These are phyloP conservation scores for Aspergillus haitiensis DNA, from an alignment of 495 filamentous ascomycete genomes.

Conservation along the genomic window DNA sequence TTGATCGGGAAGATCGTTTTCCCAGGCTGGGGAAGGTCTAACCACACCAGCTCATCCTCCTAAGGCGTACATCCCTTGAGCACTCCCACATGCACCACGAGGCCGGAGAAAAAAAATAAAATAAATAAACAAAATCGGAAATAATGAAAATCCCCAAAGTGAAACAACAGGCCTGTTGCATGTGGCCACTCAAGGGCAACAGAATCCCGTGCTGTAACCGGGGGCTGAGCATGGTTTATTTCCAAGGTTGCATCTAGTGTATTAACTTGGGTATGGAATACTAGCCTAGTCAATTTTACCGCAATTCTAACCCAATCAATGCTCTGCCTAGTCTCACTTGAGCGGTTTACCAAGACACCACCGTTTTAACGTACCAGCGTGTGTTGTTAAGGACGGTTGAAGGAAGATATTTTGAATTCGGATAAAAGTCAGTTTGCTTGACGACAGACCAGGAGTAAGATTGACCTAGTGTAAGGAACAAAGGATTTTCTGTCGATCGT, in stretches of 20 bases:
- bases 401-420: not conserved
- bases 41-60: not conserved
- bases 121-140: not conserved
- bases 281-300: not conserved
- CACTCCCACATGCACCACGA: conserved; percentile 9
- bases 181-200: not conserved
- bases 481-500: conserved; percentile 23
- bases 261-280: not conserved
- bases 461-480: not conserved
- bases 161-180: no score
- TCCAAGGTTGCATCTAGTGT: conserved; percentile 13
- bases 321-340: conserved; percentile 15
- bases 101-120: conserved; percentile 1
- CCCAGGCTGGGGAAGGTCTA: conserved; percentile 18
- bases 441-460: not conserved
- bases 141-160: not conserved
- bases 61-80: not conserved
- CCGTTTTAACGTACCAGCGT: not conserved
- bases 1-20: conserved; percentile 12
- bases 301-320: conserved; percentile 3
- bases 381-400: not conserved
- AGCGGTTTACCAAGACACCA: not conserved
- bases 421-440: not conserved
- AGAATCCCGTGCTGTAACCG: not conserved
- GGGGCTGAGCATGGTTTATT: conserved; percentile 4